Evolutionary conservation across 139 green algal genomes (phyloP).

Genomic region (Tetraselmis chui): DNA sequence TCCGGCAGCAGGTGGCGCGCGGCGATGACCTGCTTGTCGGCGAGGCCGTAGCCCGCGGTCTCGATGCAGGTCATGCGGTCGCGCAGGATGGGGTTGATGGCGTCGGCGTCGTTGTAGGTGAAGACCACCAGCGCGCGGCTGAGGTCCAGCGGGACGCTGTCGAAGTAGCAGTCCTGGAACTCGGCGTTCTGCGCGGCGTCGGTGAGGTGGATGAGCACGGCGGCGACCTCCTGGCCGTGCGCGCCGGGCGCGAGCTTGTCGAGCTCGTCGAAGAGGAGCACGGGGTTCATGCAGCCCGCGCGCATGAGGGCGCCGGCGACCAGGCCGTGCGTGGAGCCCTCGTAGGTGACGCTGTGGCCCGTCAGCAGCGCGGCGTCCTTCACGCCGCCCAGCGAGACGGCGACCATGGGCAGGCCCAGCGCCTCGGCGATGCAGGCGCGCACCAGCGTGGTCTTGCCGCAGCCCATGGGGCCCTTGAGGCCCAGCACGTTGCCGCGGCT

Average conservation of each 20-base stretch:
- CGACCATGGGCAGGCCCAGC: background rate
- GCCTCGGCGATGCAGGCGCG: background rate
- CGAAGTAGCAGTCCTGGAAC: slow-evolving; percentile 6
- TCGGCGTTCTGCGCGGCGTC: slow-evolving; percentile 1
- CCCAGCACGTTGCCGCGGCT: background rate
- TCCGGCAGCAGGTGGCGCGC: background rate
- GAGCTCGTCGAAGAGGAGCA: slow-evolving; percentile 10
- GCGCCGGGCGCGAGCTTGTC: background rate
- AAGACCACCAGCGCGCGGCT: slow-evolving; percentile 1
- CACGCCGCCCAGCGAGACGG: slow-evolving; percentile 1
- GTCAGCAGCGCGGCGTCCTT: background rate
- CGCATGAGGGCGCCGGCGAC: background rate
- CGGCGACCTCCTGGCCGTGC: slow-evolving; percentile 4
- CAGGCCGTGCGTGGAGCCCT: background rate
- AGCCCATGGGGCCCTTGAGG: background rate
- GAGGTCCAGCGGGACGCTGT: background rate
- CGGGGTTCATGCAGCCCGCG: background rate
- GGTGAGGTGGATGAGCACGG: slow-evolving; percentile 10
- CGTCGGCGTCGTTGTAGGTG: slow-evolving; percentile 1
- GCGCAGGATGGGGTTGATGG: slow-evolving; percentile 6
- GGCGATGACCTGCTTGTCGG: background rate
- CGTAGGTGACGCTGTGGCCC: slow-evolving; percentile 8
- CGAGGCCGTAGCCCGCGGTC: background rate
- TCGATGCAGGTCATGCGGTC: slow-evolving; percentile 5
- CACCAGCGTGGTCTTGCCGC: background rate